Conservation (phyloP, 2,329 filamentous ascomycete genomes). For the Diaporthe vexans region DNA sequence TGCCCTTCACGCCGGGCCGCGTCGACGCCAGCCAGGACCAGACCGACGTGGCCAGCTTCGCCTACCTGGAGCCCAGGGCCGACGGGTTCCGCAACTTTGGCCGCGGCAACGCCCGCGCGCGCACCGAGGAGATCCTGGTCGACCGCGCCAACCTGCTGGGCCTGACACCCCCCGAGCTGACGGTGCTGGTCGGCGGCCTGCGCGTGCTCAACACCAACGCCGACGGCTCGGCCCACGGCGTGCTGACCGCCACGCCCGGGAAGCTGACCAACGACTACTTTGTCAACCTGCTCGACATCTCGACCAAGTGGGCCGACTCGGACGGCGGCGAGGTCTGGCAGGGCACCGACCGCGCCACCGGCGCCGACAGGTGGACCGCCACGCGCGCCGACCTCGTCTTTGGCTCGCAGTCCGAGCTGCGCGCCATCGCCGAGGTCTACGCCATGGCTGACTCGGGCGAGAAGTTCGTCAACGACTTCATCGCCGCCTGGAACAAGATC, state of each 20-base stretch:
- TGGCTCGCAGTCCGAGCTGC: conserved; percentile 80
- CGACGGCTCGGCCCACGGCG: conserved; percentile 74
- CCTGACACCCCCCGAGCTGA: conserved; percentile 76
- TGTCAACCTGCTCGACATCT: conserved; percentile 77
- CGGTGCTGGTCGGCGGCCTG: conserved; percentile 77
- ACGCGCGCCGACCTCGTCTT: conserved; percentile 79
- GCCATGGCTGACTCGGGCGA: conserved; percentile 69
- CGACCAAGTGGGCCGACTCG: conserved; percentile 65
- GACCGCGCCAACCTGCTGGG: conserved; percentile 78
- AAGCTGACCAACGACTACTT: conserved; percentile 82
- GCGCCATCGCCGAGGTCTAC: conserved; percentile 79
- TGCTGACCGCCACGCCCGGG: conserved; percentile 76
- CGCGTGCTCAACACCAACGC: conserved; percentile 77
- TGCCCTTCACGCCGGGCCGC: conserved; percentile 79
- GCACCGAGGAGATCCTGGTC: conserved; percentile 75
- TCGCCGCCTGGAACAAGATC: conserved; percentile 80
- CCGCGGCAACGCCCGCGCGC: conserved; percentile 68
- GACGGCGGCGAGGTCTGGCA: conserved; percentile 38
- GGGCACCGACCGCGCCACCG: conserved; percentile 55
- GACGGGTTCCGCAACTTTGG: conserved; percentile 85
- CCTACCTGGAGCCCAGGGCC: conserved; percentile 73
- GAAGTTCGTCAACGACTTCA: conserved; percentile 80
- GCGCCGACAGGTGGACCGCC: conserved; percentile 76
- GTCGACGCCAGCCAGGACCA: conserved; percentile 77
- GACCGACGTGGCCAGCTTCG: conserved; percentile 74